Base-by-base conservation (phyloP, 257 asterid genomes). In the Salvia miltiorrhiza region DNA sequence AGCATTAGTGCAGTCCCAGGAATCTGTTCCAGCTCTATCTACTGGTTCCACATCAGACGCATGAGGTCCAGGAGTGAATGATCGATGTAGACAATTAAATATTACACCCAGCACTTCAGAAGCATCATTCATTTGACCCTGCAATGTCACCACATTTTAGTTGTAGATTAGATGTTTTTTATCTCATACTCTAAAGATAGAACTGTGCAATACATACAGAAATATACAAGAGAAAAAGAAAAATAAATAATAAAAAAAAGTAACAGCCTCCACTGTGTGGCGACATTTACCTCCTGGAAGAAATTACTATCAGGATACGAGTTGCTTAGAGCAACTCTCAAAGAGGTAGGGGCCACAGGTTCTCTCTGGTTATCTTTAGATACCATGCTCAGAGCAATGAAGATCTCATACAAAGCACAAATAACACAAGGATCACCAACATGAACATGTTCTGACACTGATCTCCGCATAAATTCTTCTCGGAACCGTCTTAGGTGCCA, bases 41-140 rank as follows among this genome's bases (percentile, higher is more conserved):
- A 77, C 86, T n/a, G 91, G 80, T 63, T 80, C 92, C 44, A 81
- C 57, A 81, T 77, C 88, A 67, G 90, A 79, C n/a, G 60, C 69
- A 73, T 75, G 72, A 37, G 86, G 71, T 56, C 73, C 76, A 72
- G 81, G 76, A 48, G 90, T 79, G 73, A 89, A 90, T 63, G 97
- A 87, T 65, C 63, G 83, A 73, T 93, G 97, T 55, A 93, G 95
- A 84, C 97, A 93, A 64, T 85, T 81, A 85, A 93, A 93, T 76
- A 93, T 80, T 72, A 87, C 96, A 19, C 85, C 93, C 69, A 93
- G 76, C 77, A 91, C 97, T 82, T 93, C 99, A 70, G 97, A 90
- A 70, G 99, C 99, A 80, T 93, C 99, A 74, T 91, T 90, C 99
- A 90, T 93, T 80, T 93, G 96, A 80, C 96, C 97, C 99, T 93